These are phyloP conservation scores for Moniliophthora roreri DNA, from an alignment of 1,284 basidiomycete genomes.

Conservation along the genomic window DNA sequence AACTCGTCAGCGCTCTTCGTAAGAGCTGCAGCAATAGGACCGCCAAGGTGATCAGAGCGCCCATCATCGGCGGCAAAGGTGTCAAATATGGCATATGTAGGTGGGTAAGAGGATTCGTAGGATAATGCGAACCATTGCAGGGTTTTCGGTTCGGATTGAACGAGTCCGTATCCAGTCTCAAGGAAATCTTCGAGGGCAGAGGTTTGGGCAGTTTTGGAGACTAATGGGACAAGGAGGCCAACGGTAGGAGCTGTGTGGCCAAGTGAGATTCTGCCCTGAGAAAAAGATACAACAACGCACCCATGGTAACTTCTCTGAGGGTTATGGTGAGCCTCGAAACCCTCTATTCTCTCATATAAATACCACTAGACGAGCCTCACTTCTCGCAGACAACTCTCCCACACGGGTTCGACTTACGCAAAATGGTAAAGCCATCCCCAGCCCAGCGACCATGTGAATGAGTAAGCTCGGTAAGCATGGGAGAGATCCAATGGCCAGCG, in stretches of 20 bases:
- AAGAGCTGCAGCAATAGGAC: slow-evolving; percentile 35
- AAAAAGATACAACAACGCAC: no score
- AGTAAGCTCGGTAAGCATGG: no score
- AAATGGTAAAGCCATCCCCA: no score
- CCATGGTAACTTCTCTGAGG: no score
- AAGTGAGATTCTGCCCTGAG: no score
- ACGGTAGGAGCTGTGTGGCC: slow-evolving; percentile 12
- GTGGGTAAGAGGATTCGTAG: slow-evolving; percentile 24
- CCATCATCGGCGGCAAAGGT: slow-evolving; percentile 35
- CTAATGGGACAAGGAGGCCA: slow-evolving; percentile 38
- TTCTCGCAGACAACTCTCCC: no score
- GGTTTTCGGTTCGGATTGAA: slow-evolving; percentile 35
- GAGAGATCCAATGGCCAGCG: no score
- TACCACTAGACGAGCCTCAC: no score
- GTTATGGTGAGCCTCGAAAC: no score
- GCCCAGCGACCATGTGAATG: no score
- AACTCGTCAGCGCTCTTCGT: slow-evolving; percentile 31
- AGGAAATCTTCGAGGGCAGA: slow-evolving; percentile 32
- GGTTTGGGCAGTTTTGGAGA: slow-evolving; percentile 30
- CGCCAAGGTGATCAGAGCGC: slow-evolving; percentile 34
- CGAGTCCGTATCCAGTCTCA: slow-evolving; percentile 29
- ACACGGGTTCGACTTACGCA: no score
- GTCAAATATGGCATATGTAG: slow-evolving; percentile 39
- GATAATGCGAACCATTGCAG: slow-evolving; percentile 41
- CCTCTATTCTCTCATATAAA: no score